These are phyloP conservation scores for Iberis pinnata DNA, from an alignment of 345 rosid genomes.

Conservation along the genomic window DNA sequence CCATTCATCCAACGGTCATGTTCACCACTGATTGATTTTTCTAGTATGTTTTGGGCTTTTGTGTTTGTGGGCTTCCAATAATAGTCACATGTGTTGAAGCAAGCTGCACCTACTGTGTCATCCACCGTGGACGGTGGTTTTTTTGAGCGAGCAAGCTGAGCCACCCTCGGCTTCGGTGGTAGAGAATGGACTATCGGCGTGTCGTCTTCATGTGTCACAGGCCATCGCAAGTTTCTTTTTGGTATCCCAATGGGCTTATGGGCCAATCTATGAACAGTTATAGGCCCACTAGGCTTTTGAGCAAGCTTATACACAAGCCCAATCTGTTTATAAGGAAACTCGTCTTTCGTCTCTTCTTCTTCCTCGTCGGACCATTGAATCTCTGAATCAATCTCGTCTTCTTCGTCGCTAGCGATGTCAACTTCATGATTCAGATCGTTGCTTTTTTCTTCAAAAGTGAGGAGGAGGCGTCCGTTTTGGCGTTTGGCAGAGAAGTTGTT, in stretches of 20 bases:
- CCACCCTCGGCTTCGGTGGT: conserved; percentile 45
- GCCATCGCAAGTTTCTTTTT: conserved; percentile 47
- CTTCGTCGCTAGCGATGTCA: conserved; percentile 16
- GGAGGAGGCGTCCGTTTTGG: conserved; percentile 83
- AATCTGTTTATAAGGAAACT: conserved; percentile 34
- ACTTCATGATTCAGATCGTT: too few relatives aligned
- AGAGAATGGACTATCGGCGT: conserved; percentile 50
- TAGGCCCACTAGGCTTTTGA: conserved; percentile 39
- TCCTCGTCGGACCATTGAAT: conserved; percentile 22
- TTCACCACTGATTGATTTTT: not conserved
- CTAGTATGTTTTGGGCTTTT: conserved; percentile 17
- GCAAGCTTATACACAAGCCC: conserved; percentile 41
- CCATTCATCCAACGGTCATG: conserved; percentile 38
- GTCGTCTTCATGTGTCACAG: conserved; percentile 22
- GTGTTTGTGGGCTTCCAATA: conserved; percentile 29
- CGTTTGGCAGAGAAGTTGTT: conserved; percentile 69
- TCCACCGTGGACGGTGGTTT: conserved; percentile 25
- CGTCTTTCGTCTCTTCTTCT: conserved; percentile 23
- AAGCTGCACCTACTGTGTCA: conserved; percentile 26
- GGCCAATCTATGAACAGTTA: conserved; percentile 52
- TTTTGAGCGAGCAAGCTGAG: conserved; percentile 32
- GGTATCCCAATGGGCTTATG: conserved; percentile 44
- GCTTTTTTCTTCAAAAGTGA: conserved; percentile 38
- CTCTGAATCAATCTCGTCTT: conserved; percentile 23
- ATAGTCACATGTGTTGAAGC: conserved; percentile 62